Evolutionary conservation across 2,329 filamentous ascomycete species (phyloP).

Genomic region (Diaporthe ampelina): DNA sequence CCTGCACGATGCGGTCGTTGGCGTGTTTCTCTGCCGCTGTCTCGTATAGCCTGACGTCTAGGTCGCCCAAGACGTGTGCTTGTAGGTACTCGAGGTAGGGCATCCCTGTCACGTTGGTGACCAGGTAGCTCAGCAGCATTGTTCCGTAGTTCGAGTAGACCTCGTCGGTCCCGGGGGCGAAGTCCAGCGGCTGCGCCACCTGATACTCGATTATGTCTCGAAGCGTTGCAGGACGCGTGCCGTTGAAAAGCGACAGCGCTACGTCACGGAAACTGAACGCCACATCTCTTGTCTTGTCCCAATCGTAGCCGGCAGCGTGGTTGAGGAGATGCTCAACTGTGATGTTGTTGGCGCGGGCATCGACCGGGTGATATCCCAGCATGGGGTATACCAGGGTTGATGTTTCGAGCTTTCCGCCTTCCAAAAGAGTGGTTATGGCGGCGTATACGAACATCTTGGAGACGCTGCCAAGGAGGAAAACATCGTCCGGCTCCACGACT

Average conservation of each 20-base stretch:
- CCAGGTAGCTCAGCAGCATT: background rate
- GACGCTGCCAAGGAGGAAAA: background rate
- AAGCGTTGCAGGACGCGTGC: background rate
- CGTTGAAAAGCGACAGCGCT: background rate
- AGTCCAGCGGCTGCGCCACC: background rate
- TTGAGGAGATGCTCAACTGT: background rate
- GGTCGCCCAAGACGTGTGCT: background rate
- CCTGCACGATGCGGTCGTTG: background rate
- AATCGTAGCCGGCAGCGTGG: background rate
- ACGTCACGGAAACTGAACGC: background rate
- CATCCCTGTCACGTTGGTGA: background rate
- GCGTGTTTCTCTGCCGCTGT: background rate
- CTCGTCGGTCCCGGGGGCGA: background rate
- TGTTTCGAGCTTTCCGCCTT: background rate
- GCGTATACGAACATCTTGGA: background rate
- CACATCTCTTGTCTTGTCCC: background rate
- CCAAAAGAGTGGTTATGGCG: background rate
- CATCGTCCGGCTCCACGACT: background rate
- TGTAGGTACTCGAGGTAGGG: background rate
- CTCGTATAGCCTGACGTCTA: background rate
- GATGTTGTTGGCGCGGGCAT: background rate
- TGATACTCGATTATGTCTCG: background rate
- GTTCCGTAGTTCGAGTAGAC: background rate
- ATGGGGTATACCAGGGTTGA: background rate
- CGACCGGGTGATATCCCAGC: background rate